Conservation (phyloP, 257 asterid genomes). For the Ligustrum vulgare region DNA sequence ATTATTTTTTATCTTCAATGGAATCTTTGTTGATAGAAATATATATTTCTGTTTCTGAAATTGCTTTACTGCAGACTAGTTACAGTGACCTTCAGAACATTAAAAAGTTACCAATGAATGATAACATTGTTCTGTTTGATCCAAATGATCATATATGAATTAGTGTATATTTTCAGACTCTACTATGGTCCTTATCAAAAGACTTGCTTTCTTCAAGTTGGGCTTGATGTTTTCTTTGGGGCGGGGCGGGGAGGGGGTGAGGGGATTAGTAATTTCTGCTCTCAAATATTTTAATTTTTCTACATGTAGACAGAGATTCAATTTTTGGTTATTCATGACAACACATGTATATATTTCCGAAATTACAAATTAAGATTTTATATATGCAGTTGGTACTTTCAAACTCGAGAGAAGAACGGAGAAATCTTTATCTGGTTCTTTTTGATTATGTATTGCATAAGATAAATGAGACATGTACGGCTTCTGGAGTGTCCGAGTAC, state of each 20-base stretch:
- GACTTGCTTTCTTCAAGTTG: background rate
- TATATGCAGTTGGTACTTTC: slow-evolving; percentile 80
- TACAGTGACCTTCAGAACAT: background rate
- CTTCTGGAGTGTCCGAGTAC: slow-evolving; percentile 84
- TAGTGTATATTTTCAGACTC: background rate
- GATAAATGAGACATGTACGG: slow-evolving; percentile 76
- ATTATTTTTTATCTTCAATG: background rate
- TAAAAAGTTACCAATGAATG: background rate
- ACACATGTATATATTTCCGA: slow-evolving; percentile 14
- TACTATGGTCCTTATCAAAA: slow-evolving; percentile 4
- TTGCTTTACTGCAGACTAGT: background rate
- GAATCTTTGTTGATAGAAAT: background rate
- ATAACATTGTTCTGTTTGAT: background rate
- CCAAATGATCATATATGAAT: background rate
- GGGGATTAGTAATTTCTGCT: slow-evolving; percentile 1
- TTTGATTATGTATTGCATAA: slow-evolving; percentile 90
- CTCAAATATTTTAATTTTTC: slow-evolving; percentile 4
- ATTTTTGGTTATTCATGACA: slow-evolving; percentile 15
- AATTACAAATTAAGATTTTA: slow-evolving; percentile 28
- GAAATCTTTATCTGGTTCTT: slow-evolving; percentile 89
- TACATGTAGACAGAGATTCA: background rate
- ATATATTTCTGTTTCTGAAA: background rate
- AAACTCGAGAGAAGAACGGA: slow-evolving; percentile 88
- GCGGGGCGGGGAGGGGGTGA: background rate
- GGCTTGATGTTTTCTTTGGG: background rate